These are phyloP conservation scores for Phellopilus nigrolimitatus DNA, from an alignment of 1,284 basidiomycete species.

Conservation along the genomic window DNA sequence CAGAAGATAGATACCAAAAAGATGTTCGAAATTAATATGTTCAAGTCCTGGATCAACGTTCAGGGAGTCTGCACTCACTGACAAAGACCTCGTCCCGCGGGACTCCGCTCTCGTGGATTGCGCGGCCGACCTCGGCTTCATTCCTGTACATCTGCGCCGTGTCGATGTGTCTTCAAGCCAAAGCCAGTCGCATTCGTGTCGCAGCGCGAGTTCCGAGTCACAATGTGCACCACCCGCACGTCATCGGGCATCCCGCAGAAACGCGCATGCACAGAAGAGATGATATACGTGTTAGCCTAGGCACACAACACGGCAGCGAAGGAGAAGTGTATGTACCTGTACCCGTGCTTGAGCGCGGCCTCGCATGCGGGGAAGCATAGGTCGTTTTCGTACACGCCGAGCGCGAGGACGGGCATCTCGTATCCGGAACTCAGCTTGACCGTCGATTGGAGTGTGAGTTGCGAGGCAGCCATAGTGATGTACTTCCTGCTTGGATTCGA, in stretches of 20 bases:
- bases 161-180: constrained; percentile 34
- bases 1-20: neutral
- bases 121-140: constrained; percentile 47
- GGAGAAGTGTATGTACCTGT: constrained; percentile 31
- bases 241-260: no score
- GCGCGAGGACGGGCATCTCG: constrained; percentile 42
- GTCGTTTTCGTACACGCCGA: constrained; percentile 46
- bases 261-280: no score
- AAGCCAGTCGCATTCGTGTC: neutral
- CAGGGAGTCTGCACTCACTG: constrained; percentile 29
- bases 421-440: constrained; percentile 18
- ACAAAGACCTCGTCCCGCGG: constrained; percentile 43
- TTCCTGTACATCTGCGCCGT: constrained; percentile 48
- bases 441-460: constrained; percentile 11
- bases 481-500: no score
- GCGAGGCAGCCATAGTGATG: no score
- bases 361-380: constrained; percentile 37
- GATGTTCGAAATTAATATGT: neutral
- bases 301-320: no score
- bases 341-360: constrained; percentile 41
- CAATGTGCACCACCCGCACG: no score
- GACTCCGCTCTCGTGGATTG: constrained; percentile 37
- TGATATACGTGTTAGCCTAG: no score
- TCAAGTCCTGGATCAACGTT: neutral
- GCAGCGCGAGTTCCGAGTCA: no score